Conservation (phyloP, 768 basidiomycete species). For the Boletus edulis region DNA sequence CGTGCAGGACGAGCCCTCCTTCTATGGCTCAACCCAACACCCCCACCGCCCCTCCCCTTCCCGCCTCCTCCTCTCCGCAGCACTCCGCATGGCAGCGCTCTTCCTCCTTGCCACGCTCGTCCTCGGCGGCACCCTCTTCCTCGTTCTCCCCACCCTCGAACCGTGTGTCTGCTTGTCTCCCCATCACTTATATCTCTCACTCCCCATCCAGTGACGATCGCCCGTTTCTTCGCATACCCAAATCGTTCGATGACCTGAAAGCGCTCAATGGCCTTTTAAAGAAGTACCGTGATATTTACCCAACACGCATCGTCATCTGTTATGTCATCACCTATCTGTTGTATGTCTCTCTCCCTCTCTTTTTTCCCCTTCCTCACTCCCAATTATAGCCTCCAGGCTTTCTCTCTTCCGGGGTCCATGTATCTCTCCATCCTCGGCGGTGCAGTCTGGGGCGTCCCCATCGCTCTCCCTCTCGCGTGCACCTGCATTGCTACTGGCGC, state of each 20-base stretch:
- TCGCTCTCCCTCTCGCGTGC: conserved; percentile 88
- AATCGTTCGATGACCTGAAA: conserved; percentile 84
- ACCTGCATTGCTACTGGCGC: conserved; percentile 90
- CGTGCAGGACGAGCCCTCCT: conserved; percentile 30
- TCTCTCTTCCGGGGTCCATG: conserved; percentile 96
- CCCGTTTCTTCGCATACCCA: conserved; percentile 75
- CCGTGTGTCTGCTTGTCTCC: conserved; percentile 48
- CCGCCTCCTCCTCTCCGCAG: conserved; percentile 72
- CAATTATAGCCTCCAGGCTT: conserved; percentile 78
- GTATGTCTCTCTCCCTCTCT: conserved; percentile 47
- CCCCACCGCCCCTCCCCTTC: conserved; percentile 39
- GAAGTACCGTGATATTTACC: conserved; percentile 90
- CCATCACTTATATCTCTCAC: conserved; percentile 4
- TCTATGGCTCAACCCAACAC: conserved; percentile 53
- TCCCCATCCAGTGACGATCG: conserved; percentile 62
- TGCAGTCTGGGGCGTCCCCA: conserved; percentile 88
- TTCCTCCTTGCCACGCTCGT: conserved; percentile 68
- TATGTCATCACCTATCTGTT: conserved; percentile 91
- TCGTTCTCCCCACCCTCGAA: conserved; percentile 76
- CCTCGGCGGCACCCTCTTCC: conserved; percentile 76
- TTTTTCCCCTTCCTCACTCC: conserved; percentile 5
- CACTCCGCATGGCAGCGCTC: conserved; percentile 78
- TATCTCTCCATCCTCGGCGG: conserved; percentile 96
- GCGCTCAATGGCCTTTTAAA: conserved; percentile 81
- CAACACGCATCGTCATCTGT: conserved; percentile 79